Percentiles rank a stretch among this genome's conserved stretches.
Evolutionary conservation across 140 eudicot species (phyloP).

Genomic region (Senecio squalidus): DNA sequence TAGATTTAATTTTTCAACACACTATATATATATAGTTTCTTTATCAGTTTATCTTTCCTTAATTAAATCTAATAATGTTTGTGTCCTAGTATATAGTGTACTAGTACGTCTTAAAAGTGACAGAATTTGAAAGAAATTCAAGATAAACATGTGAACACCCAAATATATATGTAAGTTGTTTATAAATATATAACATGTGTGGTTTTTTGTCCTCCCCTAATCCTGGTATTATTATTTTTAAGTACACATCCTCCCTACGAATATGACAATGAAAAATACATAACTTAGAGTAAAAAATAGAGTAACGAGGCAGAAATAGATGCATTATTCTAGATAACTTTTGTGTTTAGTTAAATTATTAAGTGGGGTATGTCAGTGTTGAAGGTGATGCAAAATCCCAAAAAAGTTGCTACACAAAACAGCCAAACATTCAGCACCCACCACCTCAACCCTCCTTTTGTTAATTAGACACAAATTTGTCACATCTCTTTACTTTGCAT

Average conservation of each 20-base stretch:
- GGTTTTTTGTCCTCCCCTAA: not conserved
- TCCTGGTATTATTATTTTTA: not conserved
- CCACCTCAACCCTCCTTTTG: constrained; percentile 30
- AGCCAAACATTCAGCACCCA: constrained; percentile 50
- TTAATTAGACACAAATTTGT: constrained; percentile 36
- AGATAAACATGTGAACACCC: too few species aligned
- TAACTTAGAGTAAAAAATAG: constrained; percentile 16
- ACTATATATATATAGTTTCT: too few species aligned
- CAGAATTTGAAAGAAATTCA: too few species aligned
- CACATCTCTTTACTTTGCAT: constrained; percentile 27
- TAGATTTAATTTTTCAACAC: too few species aligned
- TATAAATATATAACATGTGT: not conserved
- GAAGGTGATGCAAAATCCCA: constrained; percentile 47
- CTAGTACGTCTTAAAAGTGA: too few species aligned
- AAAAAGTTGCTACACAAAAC: constrained; percentile 51
- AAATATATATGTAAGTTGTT: too few species aligned
- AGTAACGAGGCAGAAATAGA: constrained; percentile 24
- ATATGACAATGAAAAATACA: constrained; percentile 22
- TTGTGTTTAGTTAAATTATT: constrained; percentile 1
- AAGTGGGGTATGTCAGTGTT: constrained; percentile 24
- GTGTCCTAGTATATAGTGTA: too few species aligned
- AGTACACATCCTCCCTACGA: constrained; percentile 1
- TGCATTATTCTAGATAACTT: constrained; percentile 13
- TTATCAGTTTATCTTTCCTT: too few species aligned
- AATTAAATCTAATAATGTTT: too few species aligned